phyloP scores from a whole-genome alignment of 2,329 filamentous ascomycete species.

The Scytalidium sp. region DNA sequence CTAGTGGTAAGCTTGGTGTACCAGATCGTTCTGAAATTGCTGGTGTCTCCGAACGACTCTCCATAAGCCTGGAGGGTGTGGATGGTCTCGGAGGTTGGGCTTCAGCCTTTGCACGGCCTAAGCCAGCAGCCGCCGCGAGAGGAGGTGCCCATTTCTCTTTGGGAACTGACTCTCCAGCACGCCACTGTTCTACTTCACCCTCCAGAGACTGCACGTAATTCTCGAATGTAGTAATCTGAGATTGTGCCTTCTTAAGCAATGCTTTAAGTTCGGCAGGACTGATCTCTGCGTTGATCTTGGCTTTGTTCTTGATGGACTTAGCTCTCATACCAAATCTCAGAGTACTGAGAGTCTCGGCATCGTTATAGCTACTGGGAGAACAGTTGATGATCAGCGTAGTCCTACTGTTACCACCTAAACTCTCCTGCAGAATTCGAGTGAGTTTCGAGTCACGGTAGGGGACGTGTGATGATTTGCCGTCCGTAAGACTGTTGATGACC shows the following conservation, averaged over 20 bases:
- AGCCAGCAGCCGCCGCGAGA: conserved; percentile 48
- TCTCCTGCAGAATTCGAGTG: conserved; percentile 95
- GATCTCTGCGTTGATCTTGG: conserved; percentile 98
- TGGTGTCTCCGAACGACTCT: conserved; percentile 61
- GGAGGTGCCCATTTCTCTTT: conserved; percentile 83
- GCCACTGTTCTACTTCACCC: conserved; percentile 82
- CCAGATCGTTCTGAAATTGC: conserved; percentile 75
- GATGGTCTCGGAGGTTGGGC: conserved; percentile 48
- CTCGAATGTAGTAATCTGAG: conserved; percentile 85
- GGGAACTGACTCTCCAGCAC: conserved; percentile 81
- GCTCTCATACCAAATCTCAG: conserved; percentile 92
- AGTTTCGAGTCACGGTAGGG: conserved; percentile 98
- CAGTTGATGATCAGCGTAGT: conserved; percentile 99
- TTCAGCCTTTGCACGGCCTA: conserved; percentile 44
- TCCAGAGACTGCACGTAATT: conserved; percentile 81
- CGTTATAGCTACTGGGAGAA: conserved; percentile 98
- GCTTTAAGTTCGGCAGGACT: conserved; percentile 93
- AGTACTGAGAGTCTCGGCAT: conserved; percentile 88
- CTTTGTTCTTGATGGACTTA: conserved; percentile 99
- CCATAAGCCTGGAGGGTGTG: conserved; percentile 56
- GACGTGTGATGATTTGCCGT: conserved; percentile 93
- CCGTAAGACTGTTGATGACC: conserved; percentile 97
- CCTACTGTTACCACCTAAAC: conserved; percentile 92
- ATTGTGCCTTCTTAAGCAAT: conserved; percentile 87
- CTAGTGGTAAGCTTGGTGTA: conserved; percentile 82